phyloP scores from a whole-genome alignment of 768 basidiomycete genomes.

The Gloeopeniophorella convolvens region DNA sequence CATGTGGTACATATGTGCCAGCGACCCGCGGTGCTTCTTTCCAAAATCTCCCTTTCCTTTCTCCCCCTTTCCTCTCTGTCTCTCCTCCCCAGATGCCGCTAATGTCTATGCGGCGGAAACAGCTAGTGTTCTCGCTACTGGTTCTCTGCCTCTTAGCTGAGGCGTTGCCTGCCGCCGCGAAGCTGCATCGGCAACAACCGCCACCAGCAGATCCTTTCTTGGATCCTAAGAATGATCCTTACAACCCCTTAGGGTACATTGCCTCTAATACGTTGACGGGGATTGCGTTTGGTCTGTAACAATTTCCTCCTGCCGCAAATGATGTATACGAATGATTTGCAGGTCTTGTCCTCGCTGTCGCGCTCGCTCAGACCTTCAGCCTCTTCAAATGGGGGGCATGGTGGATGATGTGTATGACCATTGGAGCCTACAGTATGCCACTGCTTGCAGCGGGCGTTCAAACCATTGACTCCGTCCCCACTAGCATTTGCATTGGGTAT shows the following conservation, averaged over 20 bases:
- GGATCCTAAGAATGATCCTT: conserved; percentile 46
- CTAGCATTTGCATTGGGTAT: conserved; percentile 54
- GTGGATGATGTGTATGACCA: conserved; percentile 37
- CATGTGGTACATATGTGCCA: too few relatives aligned
- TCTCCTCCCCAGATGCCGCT: neutral
- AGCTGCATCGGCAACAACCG: neutral
- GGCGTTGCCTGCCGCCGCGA: neutral
- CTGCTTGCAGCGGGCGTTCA: neutral
- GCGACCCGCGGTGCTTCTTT: too few relatives aligned
- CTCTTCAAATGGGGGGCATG: conserved; percentile 20
- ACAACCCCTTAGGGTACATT: conserved; percentile 52
- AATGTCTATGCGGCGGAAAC: neutral
- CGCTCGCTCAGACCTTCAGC: neutral
- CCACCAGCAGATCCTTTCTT: conserved; percentile 33
- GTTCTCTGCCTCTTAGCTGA: neutral
- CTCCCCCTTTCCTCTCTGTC: neutral
- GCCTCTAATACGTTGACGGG: conserved; percentile 45
- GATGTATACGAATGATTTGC: neutral
- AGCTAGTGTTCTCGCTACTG: neutral
- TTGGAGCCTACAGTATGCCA: conserved; percentile 51
- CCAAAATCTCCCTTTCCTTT: neutral
- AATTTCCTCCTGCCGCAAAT: neutral
- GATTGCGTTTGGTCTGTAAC: conserved; percentile 38
- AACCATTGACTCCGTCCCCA: neutral
- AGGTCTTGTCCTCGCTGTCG: conserved; percentile 4